Evolutionary conservation across 2,329 filamentous ascomycete genomes (phyloP), one percentile per base, ranked within the genome.

Genomic region (Fusarium scirpi): DNA sequence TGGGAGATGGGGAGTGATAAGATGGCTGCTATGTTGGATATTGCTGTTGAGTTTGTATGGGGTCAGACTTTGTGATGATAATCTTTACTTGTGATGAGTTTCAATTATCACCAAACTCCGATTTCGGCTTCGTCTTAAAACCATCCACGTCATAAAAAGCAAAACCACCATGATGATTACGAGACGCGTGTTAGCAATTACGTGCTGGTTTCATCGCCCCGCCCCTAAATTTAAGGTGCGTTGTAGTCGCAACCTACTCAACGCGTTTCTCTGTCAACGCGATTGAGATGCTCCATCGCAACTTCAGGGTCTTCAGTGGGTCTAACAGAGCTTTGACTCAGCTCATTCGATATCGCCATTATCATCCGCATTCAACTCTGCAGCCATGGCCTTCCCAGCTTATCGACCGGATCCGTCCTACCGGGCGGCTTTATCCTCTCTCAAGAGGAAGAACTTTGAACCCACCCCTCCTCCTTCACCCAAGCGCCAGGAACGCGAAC

Each of bases 1-100:
- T 77, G 76, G 76, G 76, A 77, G 15, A 65, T 68, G 15, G 76
- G 76, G 3, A 56, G 56, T 12, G 76, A 77, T 18, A 77, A 76
- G 29, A 52, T 76, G 61, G 56, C 63, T 1, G 56, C 64, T 0
- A 68, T 77, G 62, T 13, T 77, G 34, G 70, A 72, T 15, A 63
- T 77, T 53, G 75, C 67, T 16, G 61, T 62, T n/a, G 72, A 75
- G 46, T 70, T 74, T 55, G 63, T 68, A 1, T 73, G 54, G 65
- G 47, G 43, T 5, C 40, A 9, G n/a, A n/a, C 29, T 24, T 8
- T 57, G 2, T 63, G 25, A 45, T 38, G 5, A 12, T 38, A 4
- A 13, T 12, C 11, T 38, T 4, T 6, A 38, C 5, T 38, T 9
- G 2, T 38, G 6, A 38, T 2, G 6, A n/a, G 10, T 7, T 6